Conservation (phyloP, 2,329 filamentous ascomycete genomes). For the Rutstroemia sp. region DNA sequence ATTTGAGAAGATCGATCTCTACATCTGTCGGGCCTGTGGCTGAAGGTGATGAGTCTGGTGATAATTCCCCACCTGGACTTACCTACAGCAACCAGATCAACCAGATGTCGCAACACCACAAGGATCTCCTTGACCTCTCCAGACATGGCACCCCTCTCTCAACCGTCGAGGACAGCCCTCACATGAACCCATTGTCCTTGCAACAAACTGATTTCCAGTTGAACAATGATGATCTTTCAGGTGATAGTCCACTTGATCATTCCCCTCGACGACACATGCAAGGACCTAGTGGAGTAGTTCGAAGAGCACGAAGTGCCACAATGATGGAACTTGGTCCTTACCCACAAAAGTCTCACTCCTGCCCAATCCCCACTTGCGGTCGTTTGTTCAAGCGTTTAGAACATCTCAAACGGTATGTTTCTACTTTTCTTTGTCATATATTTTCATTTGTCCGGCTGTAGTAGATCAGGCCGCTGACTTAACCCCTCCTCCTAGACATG, state of each 20-base stretch:
- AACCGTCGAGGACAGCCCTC: constrained; percentile 74
- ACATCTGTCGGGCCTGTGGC: constrained; percentile 74
- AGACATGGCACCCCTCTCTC: constrained; percentile 86
- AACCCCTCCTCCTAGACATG: constrained; percentile 60
- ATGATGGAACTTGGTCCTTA: constrained; percentile 96
- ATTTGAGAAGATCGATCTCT: constrained; percentile 85
- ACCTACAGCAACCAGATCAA: constrained; percentile 65
- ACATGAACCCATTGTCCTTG: constrained; percentile 61
- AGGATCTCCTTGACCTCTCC: constrained; percentile 76
- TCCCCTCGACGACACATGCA: constrained; percentile 58
- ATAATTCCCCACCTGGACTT: constrained; percentile 72
- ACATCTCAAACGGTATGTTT: constrained; percentile 91
- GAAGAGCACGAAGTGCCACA: constrained; percentile 87
- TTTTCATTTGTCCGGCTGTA: constrained; percentile 24
- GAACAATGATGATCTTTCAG: constrained; percentile 53
- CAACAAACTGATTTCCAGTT: constrained; percentile 65
- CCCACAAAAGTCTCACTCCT: constrained; percentile 96
- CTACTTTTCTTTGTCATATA: constrained; percentile 30
- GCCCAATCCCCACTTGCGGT: constrained; percentile 96
- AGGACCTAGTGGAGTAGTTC: constrained; percentile 68
- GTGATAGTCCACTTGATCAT: constrained; percentile 52
- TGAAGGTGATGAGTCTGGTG: constrained; percentile 70
- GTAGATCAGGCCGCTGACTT: constrained; percentile 40
- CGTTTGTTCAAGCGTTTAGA: constrained; percentile 98
- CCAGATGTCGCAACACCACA: constrained; percentile 60